These are phyloP conservation scores for Pseudocercospora vitis DNA, from an alignment of 2,329 filamentous ascomycete genomes.

Conservation along the genomic window DNA sequence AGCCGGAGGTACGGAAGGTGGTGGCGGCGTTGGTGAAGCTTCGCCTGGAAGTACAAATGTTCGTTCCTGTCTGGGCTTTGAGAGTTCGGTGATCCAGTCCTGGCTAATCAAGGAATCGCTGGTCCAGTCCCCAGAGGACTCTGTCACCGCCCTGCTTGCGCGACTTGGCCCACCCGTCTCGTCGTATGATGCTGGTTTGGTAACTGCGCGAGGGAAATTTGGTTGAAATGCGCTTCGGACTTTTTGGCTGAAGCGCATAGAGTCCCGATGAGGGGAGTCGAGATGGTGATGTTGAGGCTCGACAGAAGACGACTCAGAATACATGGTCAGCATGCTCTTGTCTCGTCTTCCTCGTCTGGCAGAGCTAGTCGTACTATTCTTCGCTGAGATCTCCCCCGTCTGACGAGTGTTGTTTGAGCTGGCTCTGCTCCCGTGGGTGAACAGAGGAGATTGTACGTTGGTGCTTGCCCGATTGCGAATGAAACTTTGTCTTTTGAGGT, in stretches of 20 bases:
- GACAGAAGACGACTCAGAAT: conserved; percentile 35
- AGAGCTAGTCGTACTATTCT: conserved; percentile 26
- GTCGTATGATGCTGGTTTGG: conserved; percentile 26
- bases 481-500: conserved; percentile 46
- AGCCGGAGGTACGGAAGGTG: conserved; percentile 30
- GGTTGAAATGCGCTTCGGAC: conserved; percentile 33
- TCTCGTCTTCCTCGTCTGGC: conserved; percentile 20
- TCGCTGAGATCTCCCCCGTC: conserved; percentile 23
- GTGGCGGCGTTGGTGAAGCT: conserved; percentile 36
- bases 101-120: conserved; percentile 21
- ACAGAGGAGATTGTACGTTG: conserved; percentile 41
- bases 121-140: conserved; percentile 19
- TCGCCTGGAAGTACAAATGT: conserved; percentile 37
- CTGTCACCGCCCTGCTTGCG: background rate
- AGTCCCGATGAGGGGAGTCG: conserved; percentile 24
- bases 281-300: conserved; percentile 29
- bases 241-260: conserved; percentile 30
- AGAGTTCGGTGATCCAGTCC: conserved; percentile 30
- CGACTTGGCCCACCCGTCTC: conserved; percentile 19
- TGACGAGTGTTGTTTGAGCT: conserved; percentile 20
- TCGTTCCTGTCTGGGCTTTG: conserved; percentile 34
- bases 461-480: conserved; percentile 44
- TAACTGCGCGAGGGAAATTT: conserved; percentile 34
- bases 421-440: conserved; percentile 38
- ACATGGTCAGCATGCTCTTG: conserved; percentile 26